These are phyloP conservation scores for Tylopilus sp. DNA, from an alignment of 768 basidiomycete genomes.

Conservation along the genomic window DNA sequence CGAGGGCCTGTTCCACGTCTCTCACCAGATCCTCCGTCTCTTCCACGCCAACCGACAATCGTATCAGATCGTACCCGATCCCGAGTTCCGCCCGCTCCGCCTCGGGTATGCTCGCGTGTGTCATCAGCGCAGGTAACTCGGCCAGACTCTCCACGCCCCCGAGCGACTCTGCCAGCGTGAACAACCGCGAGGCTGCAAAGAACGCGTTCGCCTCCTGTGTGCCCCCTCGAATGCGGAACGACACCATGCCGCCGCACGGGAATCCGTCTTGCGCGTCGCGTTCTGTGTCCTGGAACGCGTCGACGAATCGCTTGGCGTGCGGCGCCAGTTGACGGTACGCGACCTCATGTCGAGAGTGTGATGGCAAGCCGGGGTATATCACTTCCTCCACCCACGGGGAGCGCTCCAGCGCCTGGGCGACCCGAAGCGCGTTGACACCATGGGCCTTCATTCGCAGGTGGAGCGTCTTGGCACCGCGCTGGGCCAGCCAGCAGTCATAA, in stretches of 20 bases:
- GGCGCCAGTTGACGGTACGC: conserved; percentile 63
- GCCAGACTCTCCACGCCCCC: conserved; percentile 93
- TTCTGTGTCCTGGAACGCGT: conserved; percentile 32
- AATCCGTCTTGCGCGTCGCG: conserved; percentile 48
- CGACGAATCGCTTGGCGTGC: conserved; percentile 66
- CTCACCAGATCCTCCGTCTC: conserved; percentile 75
- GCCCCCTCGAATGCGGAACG: conserved; percentile 59
- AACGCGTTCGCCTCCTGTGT: conserved; percentile 59
- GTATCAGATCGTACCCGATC: conserved; percentile 71
- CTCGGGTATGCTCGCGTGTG: conserved; percentile 73
- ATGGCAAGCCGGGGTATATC: conserved; percentile 78
- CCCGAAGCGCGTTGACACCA: conserved; percentile 73
- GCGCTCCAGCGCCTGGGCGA: conserved; percentile 60
- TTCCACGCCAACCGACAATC: conserved; percentile 87
- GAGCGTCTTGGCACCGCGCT: conserved; percentile 89
- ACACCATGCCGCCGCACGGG: conserved; percentile 89
- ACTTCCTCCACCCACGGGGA: conserved; percentile 71
- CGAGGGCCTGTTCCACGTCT: conserved; percentile 28
- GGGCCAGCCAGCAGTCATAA: conserved; percentile 87
- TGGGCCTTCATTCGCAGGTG: conserved; percentile 85
- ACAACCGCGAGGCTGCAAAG: conserved; percentile 60
- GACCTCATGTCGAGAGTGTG: conserved; percentile 61
- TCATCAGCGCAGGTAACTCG: conserved; percentile 87
- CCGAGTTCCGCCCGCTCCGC: conserved; percentile 67
- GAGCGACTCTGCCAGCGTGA: conserved; percentile 82